A percentile compares a stretch with the other conserved stretches of the same genome.
Conservation (phyloP, 768 basidiomycete genomes). For the Infundibulicybe gibba region DNA sequence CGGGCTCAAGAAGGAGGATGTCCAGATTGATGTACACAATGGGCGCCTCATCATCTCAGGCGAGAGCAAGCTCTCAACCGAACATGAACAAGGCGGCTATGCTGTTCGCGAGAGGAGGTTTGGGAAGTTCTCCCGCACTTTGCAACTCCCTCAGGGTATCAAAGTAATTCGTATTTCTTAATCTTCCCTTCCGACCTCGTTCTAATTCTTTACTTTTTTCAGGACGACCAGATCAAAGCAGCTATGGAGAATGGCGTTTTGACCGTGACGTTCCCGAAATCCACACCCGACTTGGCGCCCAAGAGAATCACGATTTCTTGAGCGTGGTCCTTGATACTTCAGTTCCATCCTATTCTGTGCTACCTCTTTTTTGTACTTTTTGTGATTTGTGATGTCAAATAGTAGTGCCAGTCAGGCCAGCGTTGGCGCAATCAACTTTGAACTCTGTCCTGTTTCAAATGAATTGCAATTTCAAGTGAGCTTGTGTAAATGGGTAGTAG, state of each 20-base stretch:
- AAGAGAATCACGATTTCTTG: conserved; percentile 35
- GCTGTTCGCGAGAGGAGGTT: conserved; percentile 41
- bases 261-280: conserved; percentile 44
- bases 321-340: no score
- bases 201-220: background rate
- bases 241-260: conserved; percentile 44
- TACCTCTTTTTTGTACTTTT: no score
- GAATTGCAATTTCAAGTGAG: no score
- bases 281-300: conserved; percentile 34
- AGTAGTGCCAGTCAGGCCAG: no score
- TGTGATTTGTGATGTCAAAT: no score
- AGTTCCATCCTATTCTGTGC: no score
- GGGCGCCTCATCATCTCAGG: conserved; percentile 45
- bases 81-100: conserved; percentile 32
- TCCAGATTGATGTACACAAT: conserved; percentile 44
- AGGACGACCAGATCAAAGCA: conserved; percentile 46
- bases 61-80: conserved; percentile 26
- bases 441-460: no score
- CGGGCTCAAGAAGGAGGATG: conserved; percentile 45
- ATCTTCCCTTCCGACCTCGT: background rate
- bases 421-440: no score
- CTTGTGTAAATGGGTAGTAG: no score
- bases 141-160: conserved; percentile 44
- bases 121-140: conserved; percentile 44
- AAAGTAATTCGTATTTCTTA: conserved; percentile 27